Conservation (phyloP, 2,329 filamentous ascomycete species). For the Neoscytalidium dimidiatum region DNA sequence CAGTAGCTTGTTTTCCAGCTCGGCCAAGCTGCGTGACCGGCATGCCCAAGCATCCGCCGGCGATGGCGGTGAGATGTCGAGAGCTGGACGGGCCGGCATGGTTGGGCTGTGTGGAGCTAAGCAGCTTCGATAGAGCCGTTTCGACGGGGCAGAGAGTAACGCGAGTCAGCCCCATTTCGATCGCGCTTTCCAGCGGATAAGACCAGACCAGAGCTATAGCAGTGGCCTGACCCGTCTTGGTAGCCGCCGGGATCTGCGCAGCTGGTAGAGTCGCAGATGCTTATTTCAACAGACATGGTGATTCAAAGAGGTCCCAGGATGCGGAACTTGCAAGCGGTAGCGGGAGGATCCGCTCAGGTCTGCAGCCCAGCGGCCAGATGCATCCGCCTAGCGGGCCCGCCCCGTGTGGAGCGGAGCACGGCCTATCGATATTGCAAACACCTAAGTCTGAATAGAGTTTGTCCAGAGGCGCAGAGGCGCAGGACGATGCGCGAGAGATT, state of each 20-base stretch:
- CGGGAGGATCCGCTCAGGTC: background rate
- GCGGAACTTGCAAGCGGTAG: background rate
- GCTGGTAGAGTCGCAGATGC: background rate
- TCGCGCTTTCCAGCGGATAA: background rate
- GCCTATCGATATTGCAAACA: background rate
- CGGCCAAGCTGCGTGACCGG: background rate
- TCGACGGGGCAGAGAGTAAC: background rate
- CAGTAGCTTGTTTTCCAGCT: background rate
- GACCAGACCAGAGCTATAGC: no score
- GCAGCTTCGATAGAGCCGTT: background rate
- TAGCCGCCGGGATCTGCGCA: background rate
- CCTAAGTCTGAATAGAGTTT: conserved; percentile 2
- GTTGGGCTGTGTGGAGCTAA: background rate
- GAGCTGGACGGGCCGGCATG: background rate
- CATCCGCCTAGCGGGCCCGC: background rate
- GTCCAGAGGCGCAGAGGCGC: background rate
- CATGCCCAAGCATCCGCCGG: background rate
- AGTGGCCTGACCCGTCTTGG: background rate
- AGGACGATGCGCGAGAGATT: background rate
- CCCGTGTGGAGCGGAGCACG: background rate
- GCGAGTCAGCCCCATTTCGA: conserved; percentile 1
- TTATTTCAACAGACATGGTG: background rate
- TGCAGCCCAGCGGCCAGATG: background rate
- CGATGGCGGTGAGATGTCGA: background rate
- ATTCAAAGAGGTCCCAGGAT: background rate